phyloP scores from a whole-genome alignment of 2,329 filamentous ascomycete species.

The Moelleriella libera region DNA sequence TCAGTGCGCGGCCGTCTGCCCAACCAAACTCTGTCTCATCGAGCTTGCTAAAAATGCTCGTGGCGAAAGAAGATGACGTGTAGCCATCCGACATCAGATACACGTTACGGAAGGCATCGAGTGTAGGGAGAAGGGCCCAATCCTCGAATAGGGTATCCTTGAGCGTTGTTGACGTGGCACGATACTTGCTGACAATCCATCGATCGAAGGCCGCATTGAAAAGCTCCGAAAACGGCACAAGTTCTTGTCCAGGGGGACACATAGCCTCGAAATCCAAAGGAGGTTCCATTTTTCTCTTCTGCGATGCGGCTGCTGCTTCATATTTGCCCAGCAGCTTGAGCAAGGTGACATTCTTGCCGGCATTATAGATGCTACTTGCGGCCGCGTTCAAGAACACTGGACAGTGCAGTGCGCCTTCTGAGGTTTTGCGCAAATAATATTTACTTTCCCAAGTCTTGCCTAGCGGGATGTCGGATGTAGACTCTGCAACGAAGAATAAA shows the following conservation, averaged over 20 bases:
- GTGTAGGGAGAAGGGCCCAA: constrained; percentile 50
- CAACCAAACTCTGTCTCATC: constrained; percentile 47
- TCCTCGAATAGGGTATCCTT: constrained; percentile 51
- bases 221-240: constrained; percentile 60
- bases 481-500: constrained; percentile 61
- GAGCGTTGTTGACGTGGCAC: constrained; percentile 52
- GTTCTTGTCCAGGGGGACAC: constrained; percentile 28
- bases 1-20: constrained; percentile 72
- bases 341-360: constrained; percentile 79
- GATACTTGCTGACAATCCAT: constrained; percentile 68
- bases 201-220: constrained; percentile 56
- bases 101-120: constrained; percentile 55
- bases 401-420: constrained; percentile 47
- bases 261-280: constrained; percentile 43
- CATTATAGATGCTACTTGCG: constrained; percentile 62
- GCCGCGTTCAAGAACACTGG: constrained; percentile 63
- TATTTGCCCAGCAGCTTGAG: constrained; percentile 56
- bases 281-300: constrained; percentile 21
- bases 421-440: constrained; percentile 50
- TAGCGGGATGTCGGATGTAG: constrained; percentile 39
- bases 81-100: constrained; percentile 69
- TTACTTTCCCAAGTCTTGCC: constrained; percentile 63
- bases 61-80: constrained; percentile 49
- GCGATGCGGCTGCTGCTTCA: constrained; percentile 16
- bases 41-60: constrained; percentile 60